Evolutionary conservation across 1,284 basidiomycete species (phyloP).

Genomic region (Moesziomyces sp.): DNA sequence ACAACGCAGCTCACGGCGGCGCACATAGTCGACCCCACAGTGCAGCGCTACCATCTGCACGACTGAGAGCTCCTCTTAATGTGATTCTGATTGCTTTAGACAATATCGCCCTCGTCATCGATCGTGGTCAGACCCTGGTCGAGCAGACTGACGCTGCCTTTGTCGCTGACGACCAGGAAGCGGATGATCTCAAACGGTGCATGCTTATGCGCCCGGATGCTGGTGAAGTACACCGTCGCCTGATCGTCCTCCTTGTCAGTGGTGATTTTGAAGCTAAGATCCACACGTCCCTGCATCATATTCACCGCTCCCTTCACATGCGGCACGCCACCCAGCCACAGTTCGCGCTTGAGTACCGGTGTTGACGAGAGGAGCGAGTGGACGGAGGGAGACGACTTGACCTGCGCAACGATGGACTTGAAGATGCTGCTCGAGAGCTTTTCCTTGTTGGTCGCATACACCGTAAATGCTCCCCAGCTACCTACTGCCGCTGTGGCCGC

Average conservation of each 20-base stretch:
- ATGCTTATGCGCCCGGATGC: conserved; percentile 40
- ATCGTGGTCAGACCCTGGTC: conserved; percentile 2
- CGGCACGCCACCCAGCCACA: conserved; percentile 28
- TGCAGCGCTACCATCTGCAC: conserved; percentile 31
- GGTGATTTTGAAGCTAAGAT: conserved; percentile 52
- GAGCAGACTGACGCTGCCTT: conserved; percentile 23
- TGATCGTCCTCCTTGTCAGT: rapidly evolving
- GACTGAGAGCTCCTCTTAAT: conserved; percentile 5
- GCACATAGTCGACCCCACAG: conserved; percentile 3
- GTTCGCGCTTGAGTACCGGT: conserved; percentile 17
- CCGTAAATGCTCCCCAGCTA: conserved; percentile 48
- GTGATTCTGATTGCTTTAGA: background rate
- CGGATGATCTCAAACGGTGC: conserved; percentile 55
- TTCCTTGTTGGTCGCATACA: conserved; percentile 62
- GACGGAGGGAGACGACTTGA: conserved; percentile 41
- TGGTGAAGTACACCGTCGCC: conserved; percentile 59
- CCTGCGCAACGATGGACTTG: conserved; percentile 44
- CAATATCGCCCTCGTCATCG: conserved; percentile 25
- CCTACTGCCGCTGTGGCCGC: conserved; percentile 12
- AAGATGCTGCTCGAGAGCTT: conserved; percentile 50
- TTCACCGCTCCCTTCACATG: conserved; percentile 54
- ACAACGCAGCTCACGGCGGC: background rate
- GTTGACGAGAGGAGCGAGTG: conserved; percentile 27
- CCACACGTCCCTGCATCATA: conserved; percentile 60
- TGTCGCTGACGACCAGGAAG: conserved; percentile 52